Conservation (phyloP, 2,329 filamentous ascomycete species). For the Aspergillus novofumigatus region DNA sequence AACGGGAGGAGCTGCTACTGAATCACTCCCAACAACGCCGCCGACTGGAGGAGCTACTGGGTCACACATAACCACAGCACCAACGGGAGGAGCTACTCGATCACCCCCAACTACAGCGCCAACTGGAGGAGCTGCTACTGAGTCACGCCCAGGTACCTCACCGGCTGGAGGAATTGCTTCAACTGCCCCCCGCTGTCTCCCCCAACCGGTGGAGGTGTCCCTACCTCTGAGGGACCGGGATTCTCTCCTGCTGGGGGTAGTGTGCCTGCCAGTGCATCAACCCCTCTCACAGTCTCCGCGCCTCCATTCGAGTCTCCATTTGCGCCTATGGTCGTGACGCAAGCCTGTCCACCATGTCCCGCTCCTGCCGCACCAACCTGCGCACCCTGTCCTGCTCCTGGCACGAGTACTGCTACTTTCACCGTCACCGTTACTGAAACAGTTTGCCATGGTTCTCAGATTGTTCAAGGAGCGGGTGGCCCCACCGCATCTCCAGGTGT, state of each 20-base stretch:
- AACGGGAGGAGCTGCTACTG: neutral
- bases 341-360: neutral
- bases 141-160: neutral
- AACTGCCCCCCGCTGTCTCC: neutral
- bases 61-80: too few relatives aligned
- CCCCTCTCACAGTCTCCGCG: too few relatives aligned
- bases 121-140: neutral
- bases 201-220: neutral
- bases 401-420: conserved; percentile 5
- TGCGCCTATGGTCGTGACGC: neutral
- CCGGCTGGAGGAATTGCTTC: neutral
- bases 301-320: neutral
- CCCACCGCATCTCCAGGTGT: neutral
- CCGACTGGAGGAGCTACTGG: too few relatives aligned
- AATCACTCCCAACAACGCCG: neutral
- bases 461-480: neutral
- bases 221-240: neutral
- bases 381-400: neutral
- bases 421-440: conserved; percentile 16
- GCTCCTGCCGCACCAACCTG: neutral
- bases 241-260: neutral
- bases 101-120: too few relatives aligned
- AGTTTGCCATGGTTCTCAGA: neutral
- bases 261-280: neutral
- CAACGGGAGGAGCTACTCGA: neutral